Conservation (phyloP, 495 filamentous ascomycete species). For the Parachaetomium inaequale region DNA sequence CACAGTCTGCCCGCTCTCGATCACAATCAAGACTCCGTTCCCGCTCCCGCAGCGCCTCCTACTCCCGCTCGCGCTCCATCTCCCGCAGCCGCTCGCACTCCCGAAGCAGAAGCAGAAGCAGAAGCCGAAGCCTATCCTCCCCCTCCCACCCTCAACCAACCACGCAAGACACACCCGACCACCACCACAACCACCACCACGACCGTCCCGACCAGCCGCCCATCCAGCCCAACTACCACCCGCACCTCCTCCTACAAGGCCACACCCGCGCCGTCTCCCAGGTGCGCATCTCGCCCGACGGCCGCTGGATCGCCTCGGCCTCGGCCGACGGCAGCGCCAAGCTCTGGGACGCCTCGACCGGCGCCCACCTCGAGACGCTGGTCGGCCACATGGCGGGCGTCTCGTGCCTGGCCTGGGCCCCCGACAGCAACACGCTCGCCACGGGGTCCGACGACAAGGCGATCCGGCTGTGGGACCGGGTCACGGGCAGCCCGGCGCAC, state of each 20-base stretch:
- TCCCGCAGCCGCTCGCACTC: slow-evolving; percentile 23
- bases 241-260: slow-evolving; percentile 53
- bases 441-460: slow-evolving; percentile 95
- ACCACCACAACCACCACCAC: slow-evolving; percentile 8
- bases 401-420: slow-evolving; percentile 84
- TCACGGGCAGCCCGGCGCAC: slow-evolving; percentile 62
- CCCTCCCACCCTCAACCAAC: slow-evolving; percentile 5
- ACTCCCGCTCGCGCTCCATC: slow-evolving; percentile 26
- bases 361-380: slow-evolving; percentile 77
- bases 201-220: slow-evolving; percentile 21
- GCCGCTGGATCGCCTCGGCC: slow-evolving; percentile 81
- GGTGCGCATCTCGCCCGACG: slow-evolving; percentile 87
- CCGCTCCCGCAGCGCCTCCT: slow-evolving; percentile 24
- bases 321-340: slow-evolving; percentile 86
- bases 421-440: slow-evolving; percentile 79
- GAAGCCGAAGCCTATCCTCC: slow-evolving; percentile 7
- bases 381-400: slow-evolving; percentile 91
- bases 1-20: slow-evolving; percentile 37
- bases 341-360: slow-evolving; percentile 81
- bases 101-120: slow-evolving; percentile 15
- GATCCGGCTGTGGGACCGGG: slow-evolving; percentile 86
- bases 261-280: slow-evolving; percentile 77
- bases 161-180: slow-evolving; percentile 8
- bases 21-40: slow-evolving; percentile 19
- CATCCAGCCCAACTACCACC: slow-evolving; percentile 37